These are phyloP conservation scores for Podila minutissima DNA, from an alignment of 192 early-diverging fungal species.

Conservation along the genomic window DNA sequence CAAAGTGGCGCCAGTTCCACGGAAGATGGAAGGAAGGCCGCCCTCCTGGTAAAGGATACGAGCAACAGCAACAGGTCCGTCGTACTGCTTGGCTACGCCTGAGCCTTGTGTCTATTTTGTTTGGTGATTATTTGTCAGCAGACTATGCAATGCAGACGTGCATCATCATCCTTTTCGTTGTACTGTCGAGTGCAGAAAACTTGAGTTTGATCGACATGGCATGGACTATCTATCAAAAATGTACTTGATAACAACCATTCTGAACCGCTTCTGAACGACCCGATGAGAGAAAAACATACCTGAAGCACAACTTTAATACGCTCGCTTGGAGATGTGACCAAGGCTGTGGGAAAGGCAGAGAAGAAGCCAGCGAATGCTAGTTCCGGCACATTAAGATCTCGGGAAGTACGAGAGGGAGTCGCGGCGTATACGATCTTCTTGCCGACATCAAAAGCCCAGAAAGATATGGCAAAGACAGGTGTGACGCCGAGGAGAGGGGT, in stretches of 20 bases:
- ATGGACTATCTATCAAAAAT: background rate
- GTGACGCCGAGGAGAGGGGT: slow-evolving; percentile 95
- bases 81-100: slow-evolving; percentile 76
- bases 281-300: slow-evolving; percentile 51
- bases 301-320: slow-evolving; percentile 96
- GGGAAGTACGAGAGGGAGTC: slow-evolving; percentile 64
- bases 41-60: slow-evolving; percentile 85
- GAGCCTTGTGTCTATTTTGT: slow-evolving; percentile 58
- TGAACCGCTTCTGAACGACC: background rate
- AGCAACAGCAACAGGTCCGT: slow-evolving; percentile 91
- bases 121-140: background rate
- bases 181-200: no score
- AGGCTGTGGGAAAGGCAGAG: slow-evolving; percentile 92
- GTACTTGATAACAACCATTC: background rate
- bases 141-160: no score
- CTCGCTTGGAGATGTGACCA: slow-evolving; percentile 94
- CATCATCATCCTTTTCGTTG: no score
- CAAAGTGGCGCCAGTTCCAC: slow-evolving; percentile 94
- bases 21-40: slow-evolving; percentile 87
- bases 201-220: no score
- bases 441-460: slow-evolving; percentile 90
- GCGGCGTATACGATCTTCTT: slow-evolving; percentile 72
- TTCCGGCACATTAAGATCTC: slow-evolving; percentile 76
- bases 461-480: slow-evolving; percentile 94
- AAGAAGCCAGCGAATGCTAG: slow-evolving; percentile 91